Evolutionary conservation across 31 red algal genomes (phyloP).

Genomic region (Endocladia muricata): DNA sequence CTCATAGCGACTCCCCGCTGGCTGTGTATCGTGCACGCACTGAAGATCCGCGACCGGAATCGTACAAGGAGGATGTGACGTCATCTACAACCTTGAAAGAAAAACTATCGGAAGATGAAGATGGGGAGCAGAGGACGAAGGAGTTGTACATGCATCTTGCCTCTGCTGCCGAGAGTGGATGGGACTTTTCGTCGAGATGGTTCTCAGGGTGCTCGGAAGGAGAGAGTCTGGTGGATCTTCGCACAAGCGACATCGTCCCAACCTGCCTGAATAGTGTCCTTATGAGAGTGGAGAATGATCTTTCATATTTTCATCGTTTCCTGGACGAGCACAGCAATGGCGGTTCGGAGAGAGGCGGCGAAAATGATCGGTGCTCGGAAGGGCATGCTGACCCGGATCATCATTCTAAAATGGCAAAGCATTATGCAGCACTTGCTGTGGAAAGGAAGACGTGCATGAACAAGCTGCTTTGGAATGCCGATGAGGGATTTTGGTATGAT

Average conservation of each 20-base stretch:
- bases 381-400: neutral
- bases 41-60: conserved; percentile 67
- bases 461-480: conserved; percentile 44
- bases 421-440: conserved; percentile 13
- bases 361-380: neutral
- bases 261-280: conserved; percentile 83
- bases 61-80: conserved; percentile 41
- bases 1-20: neutral
- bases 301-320: conserved; percentile 36
- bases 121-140: neutral
- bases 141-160: conserved; percentile 30
- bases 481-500: conserved; percentile 64
- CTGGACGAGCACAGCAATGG: conserved; percentile 3
- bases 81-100: neutral
- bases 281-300: conserved; percentile 35
- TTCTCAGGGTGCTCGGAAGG: conserved; percentile 16
- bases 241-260: conserved; percentile 63
- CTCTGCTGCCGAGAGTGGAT: conserved; percentile 82
- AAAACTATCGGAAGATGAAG: neutral
- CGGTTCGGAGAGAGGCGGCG: neutral
- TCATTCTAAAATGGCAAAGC: neutral
- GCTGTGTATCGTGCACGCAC: conserved; percentile 27
- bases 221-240: conserved; percentile 18
- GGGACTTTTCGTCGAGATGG: conserved; percentile 93
- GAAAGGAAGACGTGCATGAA: conserved; percentile 36